Evolutionary conservation across 2,329 filamentous ascomycete genomes (phyloP), one percentile per base, ranked within the genome.

Genomic region (Paecilomyces fulvus): DNA sequence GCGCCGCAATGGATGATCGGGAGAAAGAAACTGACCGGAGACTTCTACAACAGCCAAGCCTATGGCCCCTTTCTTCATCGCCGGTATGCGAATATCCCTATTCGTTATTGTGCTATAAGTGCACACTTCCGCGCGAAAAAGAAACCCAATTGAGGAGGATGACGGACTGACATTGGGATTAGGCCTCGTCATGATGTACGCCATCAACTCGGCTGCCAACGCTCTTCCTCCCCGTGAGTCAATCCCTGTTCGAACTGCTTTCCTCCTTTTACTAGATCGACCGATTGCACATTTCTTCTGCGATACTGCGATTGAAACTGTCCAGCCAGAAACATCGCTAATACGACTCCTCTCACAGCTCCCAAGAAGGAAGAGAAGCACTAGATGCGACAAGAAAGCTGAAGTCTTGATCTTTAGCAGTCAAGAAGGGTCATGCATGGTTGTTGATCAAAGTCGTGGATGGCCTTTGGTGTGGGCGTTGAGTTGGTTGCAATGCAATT

Each of bases 1-100:
- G 50, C 25, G 31, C 51, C 30, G 48, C 14, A 25, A n/a, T 8
- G 2, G 21, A 11, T 30, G 51, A 37, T 21, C 21, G 51, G 31
- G 55, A 30, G n/a, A 31, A 20, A 52, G 57, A 57, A 67, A 65
- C 66, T 71, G 60, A 74, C 68, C 56, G 64, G 55, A 58, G 56
- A 55, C 31, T 57, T 54, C 53, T 63, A 58, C 49, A 70, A 74
- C 73, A 97, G 92, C 90, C 80, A 84, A 84, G 82, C 91, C 92
- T 68, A 86, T 95, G 86, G 85, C 84, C 75, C 92, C 92, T 67
- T 97, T 97, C 85, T 94, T 92, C 82, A 82, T 83, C 77, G 92
- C 92, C 75, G 91, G 92, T 96, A 94, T 73, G 89, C 81, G 55
- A 50, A 55, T 59, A 51, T 33, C 43, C 30, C 37, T 49, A n/a